phyloP scores from a whole-genome alignment of 805 yeast genomes.

The Kazachstania psychrophila region DNA sequence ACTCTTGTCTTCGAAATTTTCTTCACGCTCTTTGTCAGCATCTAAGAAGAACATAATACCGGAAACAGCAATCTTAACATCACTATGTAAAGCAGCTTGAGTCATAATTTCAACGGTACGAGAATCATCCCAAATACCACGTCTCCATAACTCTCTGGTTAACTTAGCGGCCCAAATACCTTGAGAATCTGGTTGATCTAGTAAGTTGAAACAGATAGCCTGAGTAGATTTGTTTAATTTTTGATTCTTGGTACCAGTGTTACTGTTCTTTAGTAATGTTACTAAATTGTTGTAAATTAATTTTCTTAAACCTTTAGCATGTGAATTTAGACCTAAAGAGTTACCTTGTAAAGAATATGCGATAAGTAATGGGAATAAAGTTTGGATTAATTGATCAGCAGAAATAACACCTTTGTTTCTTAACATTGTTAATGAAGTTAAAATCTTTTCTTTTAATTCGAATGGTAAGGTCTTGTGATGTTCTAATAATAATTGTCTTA shows the following conservation, averaged over 20 bases:
- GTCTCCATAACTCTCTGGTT: slow-evolving; percentile 92
- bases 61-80: slow-evolving; percentile 75
- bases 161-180: slow-evolving; percentile 95
- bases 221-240: slow-evolving; percentile 84
- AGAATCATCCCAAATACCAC: slow-evolving; percentile 97
- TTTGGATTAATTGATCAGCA: slow-evolving; percentile 74
- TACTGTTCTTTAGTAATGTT: slow-evolving; percentile 69
- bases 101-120: slow-evolving; percentile 97
- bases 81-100: slow-evolving; percentile 84
- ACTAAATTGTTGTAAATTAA: slow-evolving; percentile 76
- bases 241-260: slow-evolving; percentile 83
- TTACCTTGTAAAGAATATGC: slow-evolving; percentile 49
- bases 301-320: slow-evolving; percentile 73
- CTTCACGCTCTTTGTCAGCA: slow-evolving; percentile 76
- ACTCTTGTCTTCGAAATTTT: slow-evolving; percentile 61
- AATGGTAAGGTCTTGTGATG: slow-evolving; percentile 76
- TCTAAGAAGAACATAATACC: slow-evolving; percentile 90
- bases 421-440: slow-evolving; percentile 81
- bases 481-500: slow-evolving; percentile 54
- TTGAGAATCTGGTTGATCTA: slow-evolving; percentile 70
- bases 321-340: slow-evolving; percentile 40
- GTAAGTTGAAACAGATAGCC: slow-evolving; percentile 77
- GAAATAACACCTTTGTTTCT: slow-evolving; percentile 74
- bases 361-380: slow-evolving; percentile 73
- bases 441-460: slow-evolving; percentile 84